Evolutionary conservation across 176 grass and related monocot genomes (phyloP).

Genomic region (Eragrostis nindensis): DNA sequence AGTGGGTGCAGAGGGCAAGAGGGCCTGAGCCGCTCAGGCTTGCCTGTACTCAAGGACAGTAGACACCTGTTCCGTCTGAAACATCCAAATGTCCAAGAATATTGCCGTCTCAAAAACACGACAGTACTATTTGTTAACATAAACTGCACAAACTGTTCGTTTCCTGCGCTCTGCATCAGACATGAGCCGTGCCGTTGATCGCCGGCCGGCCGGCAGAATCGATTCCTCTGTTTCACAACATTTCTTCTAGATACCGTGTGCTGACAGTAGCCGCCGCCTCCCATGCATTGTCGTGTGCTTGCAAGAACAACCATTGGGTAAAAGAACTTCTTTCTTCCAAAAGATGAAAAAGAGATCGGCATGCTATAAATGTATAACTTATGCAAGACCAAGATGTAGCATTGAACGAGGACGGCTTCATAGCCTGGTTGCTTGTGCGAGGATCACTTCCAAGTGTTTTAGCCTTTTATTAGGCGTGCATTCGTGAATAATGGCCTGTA

Average conservation of each 20-base stretch:
- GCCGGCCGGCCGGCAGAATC: not conserved
- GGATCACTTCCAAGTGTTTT: too few relatives aligned
- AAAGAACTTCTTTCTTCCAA: too few relatives aligned
- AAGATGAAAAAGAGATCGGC: too few relatives aligned
- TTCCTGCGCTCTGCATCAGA: not conserved
- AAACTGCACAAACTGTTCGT: not conserved
- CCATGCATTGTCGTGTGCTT: too few relatives aligned
- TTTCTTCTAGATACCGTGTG: not conserved
- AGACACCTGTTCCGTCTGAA: not conserved
- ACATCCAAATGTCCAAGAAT: slow-evolving; percentile 12
- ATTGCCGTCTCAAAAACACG: not conserved
- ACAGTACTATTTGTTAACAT: not conserved
- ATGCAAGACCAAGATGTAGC: too few relatives aligned
- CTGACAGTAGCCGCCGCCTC: too few relatives aligned
- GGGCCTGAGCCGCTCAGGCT: slow-evolving; percentile 36
- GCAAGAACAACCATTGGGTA: not conserved
- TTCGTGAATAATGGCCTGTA: too few relatives aligned
- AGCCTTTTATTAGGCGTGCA: too few relatives aligned
- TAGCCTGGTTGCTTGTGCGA: not conserved
- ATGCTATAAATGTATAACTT: too few relatives aligned
- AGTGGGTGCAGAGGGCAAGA: slow-evolving; percentile 51
- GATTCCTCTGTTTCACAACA: not conserved
- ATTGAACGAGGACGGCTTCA: too few relatives aligned
- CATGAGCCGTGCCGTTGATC: not conserved
- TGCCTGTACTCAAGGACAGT: not conserved